Evolutionary conservation across 2,329 filamentous ascomycete genomes (phyloP), one percentile per base, ranked within the genome.

Genomic region (Periglandula ipomoeae): DNA sequence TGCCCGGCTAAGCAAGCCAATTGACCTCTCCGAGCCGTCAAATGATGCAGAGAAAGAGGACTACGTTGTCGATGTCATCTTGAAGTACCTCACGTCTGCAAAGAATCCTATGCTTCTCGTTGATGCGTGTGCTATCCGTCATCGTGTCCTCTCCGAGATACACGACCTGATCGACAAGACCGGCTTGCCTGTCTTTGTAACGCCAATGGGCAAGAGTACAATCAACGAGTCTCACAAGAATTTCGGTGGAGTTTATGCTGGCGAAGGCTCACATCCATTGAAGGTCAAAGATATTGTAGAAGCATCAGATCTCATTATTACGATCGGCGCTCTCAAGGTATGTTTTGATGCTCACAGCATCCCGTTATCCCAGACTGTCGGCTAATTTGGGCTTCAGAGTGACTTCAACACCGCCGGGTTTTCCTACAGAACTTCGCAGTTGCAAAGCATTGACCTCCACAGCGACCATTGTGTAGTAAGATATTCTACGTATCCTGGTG

Each of bases 121-220:
- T 5, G 89, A 95, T 64, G 87, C 86, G 30, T 93, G 88, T 59
- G 85, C 87, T 10, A 82, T 89, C 54, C 81, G 88, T 30, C 86
- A 93, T 61, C 75, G 83, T 38, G 84, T 85, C 15, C 65, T 90
- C 1, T 65, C 79, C 1, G 87, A 93, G 64, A 81, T 89, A 17
- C 81, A 87, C 56, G 77, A 79, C 7, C 71, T 95, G 15, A 71
- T 94, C 46, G 73, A 83, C 52, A 87, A 84, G 65, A 87, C 87
- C 1, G 73, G 79, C 4, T 71, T 95, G 7, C 89, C 89, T 4
- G 84, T 87, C 0, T 94, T 93, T 58, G 86, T 90, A n/a, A 85
- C 88, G 0, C 87, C 89, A 2, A 94, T 94, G 85, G 89, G 89
- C 42, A 95, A 95, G 69, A 80, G 88, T 17, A 85, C 86, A 19